Evolutionary conservation across 176 grass and related monocot species (phyloP).

Genomic region (Eleusine indica): DNA sequence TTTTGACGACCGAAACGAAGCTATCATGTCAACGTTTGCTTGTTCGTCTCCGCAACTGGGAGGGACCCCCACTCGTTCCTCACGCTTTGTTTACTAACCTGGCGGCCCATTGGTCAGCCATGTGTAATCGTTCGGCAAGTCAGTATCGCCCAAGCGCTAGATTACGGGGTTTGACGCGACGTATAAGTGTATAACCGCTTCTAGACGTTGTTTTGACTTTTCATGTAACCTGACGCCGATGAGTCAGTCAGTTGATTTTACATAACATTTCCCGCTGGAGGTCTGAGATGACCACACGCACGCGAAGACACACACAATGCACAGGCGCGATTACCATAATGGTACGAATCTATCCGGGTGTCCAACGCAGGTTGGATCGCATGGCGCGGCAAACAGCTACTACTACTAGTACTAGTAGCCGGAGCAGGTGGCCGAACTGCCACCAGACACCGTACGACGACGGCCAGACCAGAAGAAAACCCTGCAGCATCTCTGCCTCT

Average conservation of each 20-base stretch:
- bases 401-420: not conserved
- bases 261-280: not conserved
- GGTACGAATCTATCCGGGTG: not conserved
- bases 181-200: conserved; percentile 39
- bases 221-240: not conserved
- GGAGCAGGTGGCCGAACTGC: conserved; percentile 39
- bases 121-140: not conserved
- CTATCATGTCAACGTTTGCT: conserved; percentile 27
- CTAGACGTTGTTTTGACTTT: not conserved
- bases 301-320: not conserved
- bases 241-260: not conserved
- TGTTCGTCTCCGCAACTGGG: not conserved
- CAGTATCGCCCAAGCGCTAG: not conserved
- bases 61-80: not conserved
- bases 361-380: not conserved
- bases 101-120: not conserved
- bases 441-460: conserved; percentile 1
- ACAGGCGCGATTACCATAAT: not conserved
- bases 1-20: not conserved
- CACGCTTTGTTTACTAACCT: not conserved
- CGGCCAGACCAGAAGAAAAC: not conserved
- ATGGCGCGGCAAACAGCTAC: too few relatives aligned
- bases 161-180: conserved; percentile 14
- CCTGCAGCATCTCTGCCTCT: not conserved
- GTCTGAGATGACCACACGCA: not conserved